Evolutionary conservation across 306 rosid genomes (phyloP).

Genomic region (Acmispon strigosus): DNA sequence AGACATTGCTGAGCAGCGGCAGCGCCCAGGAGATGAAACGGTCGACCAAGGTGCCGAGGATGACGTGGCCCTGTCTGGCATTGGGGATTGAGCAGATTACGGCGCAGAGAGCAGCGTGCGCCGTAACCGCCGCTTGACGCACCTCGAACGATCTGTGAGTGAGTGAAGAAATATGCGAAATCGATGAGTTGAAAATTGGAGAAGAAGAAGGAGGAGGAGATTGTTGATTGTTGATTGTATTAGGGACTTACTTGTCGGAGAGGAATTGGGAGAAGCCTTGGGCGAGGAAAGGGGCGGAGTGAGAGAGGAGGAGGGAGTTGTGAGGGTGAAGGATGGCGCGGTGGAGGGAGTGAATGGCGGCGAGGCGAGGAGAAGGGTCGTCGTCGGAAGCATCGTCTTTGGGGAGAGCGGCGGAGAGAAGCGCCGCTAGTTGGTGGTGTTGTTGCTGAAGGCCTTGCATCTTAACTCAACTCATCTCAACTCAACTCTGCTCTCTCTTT

Average conservation of each 20-base stretch:
- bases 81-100: conserved; percentile 60
- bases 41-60: conserved; percentile 69
- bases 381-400: conserved; percentile 45
- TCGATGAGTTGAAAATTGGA: not conserved
- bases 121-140: conserved; percentile 70
- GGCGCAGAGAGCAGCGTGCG: conserved; percentile 79
- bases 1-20: conserved; percentile 62
- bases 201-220: not conserved
- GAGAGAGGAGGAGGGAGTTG: conserved; percentile 79
- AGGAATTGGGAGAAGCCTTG: conserved; percentile 86
- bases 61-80: conserved; percentile 70
- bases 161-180: not conserved
- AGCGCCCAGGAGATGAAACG: conserved; percentile 85
- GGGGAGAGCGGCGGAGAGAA: conserved; percentile 75
- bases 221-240: not conserved
- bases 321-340: conserved; percentile 79
- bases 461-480: not conserved
- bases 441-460: conserved; percentile 88
- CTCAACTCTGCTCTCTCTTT: not conserved
- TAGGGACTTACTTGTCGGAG: conserved; percentile 55
- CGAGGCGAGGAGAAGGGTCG: conserved; percentile 60
- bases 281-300: conserved; percentile 81
- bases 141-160: conserved; percentile 53
- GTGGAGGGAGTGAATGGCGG: conserved; percentile 77
- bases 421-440: conserved; percentile 79